Evolutionary conservation across 2,329 filamentous ascomycete genomes (phyloP), one percentile per base, ranked within the genome.

Genomic region (Rhinocladiella mackenziei): DNA sequence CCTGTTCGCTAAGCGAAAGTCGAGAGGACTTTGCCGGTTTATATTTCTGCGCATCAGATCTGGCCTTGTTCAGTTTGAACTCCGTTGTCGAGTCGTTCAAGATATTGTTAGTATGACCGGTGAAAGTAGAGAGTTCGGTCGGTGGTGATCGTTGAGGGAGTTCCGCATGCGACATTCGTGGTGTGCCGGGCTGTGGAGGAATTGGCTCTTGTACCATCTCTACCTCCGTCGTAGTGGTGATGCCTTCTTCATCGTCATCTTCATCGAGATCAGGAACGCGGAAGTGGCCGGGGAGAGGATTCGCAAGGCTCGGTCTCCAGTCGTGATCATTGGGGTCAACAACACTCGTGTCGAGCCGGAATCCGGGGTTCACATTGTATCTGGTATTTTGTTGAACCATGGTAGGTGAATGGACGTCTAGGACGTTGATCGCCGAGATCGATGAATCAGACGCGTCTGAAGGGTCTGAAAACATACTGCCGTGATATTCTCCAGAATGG

Each of bases 151-250:
- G n/a, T 33, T 39, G 43, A 8, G 50, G 50, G n/a, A 53, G 37
- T 38, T 53, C 50, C n/a, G 51, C 51, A 39, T 54, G 51, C 14
- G 51, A 44, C 48, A 54, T 54, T 29, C 48, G 25, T 10, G 51
- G 51, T 31, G 51, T 50, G 29, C 48, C 49, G 13, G 92, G 92
- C 94, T 94, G 69, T 89, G 83, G 72, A 87, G 92, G 69, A 89
- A 97, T 56, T 97, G 97, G 75, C 96, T 97, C 76, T 96, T 97
- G 91, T 97, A 97, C 60, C 89, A 91, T 18, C 96, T 97, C 75
- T 72, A 97, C 33, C 97, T 97, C 75, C 76, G 97, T 43, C 95
- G 89, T 75, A 96, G 94, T 62, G 88, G 86, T n/a, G n/a, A n/a
- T n/a, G 77, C 97, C 40, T 94, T 97, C 88, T 87, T 97, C 59